Base-by-base conservation (phyloP, 2,329 filamentous ascomycete species). In the Bipolaris oryzae region DNA sequence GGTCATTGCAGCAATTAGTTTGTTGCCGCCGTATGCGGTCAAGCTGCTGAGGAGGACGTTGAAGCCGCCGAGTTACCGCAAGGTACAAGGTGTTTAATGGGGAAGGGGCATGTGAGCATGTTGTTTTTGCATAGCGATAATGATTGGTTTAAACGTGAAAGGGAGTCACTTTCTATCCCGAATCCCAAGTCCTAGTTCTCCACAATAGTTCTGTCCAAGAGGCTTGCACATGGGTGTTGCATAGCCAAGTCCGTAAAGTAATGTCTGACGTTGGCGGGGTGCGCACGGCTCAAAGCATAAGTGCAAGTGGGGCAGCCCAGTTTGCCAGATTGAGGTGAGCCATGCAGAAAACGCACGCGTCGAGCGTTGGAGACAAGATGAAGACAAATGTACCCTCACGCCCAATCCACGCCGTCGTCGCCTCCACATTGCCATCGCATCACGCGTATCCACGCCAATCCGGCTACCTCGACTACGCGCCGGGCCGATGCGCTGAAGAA, bases 61-160 rank as follows among this genome's bases (percentile, higher is more conserved):
- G 82, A 93, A 90, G 78, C 95, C 95, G 60, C 93, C 93, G 18
- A 96, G 90, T 72, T 98, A 97, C 79, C 85, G 95, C 70, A 99
- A 99, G 81, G 93, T 99, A 45, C 89, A 89, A 77, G 88, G 84
- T 42, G 85, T 87, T 58, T 89, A 57, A 35, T 90, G 28, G 28
- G 28, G 28, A 31, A 11, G 88, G 20, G 85, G 77, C n/a, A n/a
- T 18, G 3, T 38, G 13, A 15, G n/a, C 31, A 18, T 28, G 2
- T 28, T 38, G 3, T 9, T 33, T 44, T 48, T 48, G 20, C 34
- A 28, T 48, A 48, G 45, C 45, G 34, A n/a, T 28, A 16, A 11
- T 33, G 7, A 11, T 28, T 31, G 20, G n/a, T 3, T 3, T 18
- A 25, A 18, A 25, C 23, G 1, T 11, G 15, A 45, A 18, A 13